Conservation (phyloP, 1,139 yeast species). For the Saccharomyces hybrid region DNA sequence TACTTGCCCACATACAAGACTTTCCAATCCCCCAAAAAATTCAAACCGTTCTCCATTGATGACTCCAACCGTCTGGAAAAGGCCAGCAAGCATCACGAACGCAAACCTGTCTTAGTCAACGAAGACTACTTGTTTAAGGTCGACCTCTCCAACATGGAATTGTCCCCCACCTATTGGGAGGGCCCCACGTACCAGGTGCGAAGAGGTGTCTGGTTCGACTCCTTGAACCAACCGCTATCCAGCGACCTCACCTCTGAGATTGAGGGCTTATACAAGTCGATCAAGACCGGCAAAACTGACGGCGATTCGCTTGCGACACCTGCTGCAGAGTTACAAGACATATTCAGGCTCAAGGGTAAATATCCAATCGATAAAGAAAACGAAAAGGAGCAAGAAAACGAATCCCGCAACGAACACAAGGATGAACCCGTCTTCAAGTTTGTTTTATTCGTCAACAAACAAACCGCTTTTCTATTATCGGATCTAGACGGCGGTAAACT, state of each 20-base stretch:
- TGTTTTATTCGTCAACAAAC: slow-evolving; percentile 34
- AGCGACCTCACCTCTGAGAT: slow-evolving; percentile 46
- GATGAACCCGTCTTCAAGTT: slow-evolving; percentile 16
- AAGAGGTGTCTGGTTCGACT: slow-evolving; percentile 76
- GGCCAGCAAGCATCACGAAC: slow-evolving; percentile 2
- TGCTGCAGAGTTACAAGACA: slow-evolving; percentile 1
- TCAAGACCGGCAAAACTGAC: slow-evolving; percentile 25
- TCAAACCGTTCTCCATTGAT: slow-evolving; percentile 56
- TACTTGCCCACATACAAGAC: slow-evolving; percentile 42
- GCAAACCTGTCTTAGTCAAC: slow-evolving; percentile 48
- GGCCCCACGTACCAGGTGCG: slow-evolving; percentile 83
- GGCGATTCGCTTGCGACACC: slow-evolving; percentile 13
- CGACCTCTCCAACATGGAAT: slow-evolving; percentile 44
- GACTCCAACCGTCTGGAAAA: slow-evolving; percentile 60
- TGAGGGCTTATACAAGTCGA: slow-evolving; percentile 45
- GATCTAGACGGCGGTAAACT: slow-evolving; percentile 33
- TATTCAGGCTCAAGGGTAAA: slow-evolving; percentile 3
- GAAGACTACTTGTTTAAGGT: slow-evolving; percentile 79
- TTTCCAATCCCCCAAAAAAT: slow-evolving; percentile 48
- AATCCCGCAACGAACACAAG: neutral
- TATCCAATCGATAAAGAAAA: slow-evolving; percentile 25
- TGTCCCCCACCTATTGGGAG: slow-evolving; percentile 78
- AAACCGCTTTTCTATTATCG: slow-evolving; percentile 35
- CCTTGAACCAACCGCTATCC: slow-evolving; percentile 54
- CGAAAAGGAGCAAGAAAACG: slow-evolving; percentile 9